A percentile compares a stretch with the other conserved stretches of the same genome.
These are phyloP conservation scores for Immersiporthe knoxdaviesiana DNA, from an alignment of 2,329 filamentous ascomycete species.

Conservation along the genomic window DNA sequence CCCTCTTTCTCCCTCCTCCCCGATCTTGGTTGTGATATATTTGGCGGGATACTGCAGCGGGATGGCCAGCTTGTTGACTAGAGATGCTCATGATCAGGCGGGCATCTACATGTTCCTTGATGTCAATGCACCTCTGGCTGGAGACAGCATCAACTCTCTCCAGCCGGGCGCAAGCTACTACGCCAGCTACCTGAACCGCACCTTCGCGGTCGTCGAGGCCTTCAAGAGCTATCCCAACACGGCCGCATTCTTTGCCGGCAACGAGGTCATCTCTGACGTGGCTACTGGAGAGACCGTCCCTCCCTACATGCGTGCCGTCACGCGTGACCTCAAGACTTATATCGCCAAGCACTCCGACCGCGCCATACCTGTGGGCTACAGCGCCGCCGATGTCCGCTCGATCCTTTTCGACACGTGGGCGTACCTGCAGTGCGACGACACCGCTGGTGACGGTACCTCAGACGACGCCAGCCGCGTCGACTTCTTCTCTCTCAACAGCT, in stretches of 20 bases:
- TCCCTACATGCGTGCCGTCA: conserved; percentile 75
- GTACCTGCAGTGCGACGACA: conserved; percentile 67
- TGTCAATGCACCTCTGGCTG: conserved; percentile 66
- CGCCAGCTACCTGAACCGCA: conserved; percentile 64
- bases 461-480: conserved; percentile 68
- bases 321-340: conserved; percentile 80
- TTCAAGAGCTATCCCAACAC: conserved; percentile 71
- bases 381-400: conserved; percentile 75
- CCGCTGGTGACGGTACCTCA: conserved; percentile 51
- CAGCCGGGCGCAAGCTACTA: conserved; percentile 65
- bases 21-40: background rate
- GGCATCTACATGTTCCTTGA: conserved; percentile 72
- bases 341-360: conserved; percentile 72
- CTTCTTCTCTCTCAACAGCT: conserved; percentile 78
- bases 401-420: conserved; percentile 76
- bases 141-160: conserved; percentile 58
- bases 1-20: background rate
- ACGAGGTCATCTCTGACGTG: conserved; percentile 75
- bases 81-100: conserved; percentile 42
- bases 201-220: conserved; percentile 68
- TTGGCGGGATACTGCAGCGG: background rate
- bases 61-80: background rate
- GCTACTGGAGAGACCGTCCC: conserved; percentile 63
- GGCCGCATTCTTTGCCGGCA: conserved; percentile 76
- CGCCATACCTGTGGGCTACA: conserved; percentile 77